Base-by-base conservation (phyloP, 257 asterid genomes). In the Dorcoceras hygrometricum region DNA sequence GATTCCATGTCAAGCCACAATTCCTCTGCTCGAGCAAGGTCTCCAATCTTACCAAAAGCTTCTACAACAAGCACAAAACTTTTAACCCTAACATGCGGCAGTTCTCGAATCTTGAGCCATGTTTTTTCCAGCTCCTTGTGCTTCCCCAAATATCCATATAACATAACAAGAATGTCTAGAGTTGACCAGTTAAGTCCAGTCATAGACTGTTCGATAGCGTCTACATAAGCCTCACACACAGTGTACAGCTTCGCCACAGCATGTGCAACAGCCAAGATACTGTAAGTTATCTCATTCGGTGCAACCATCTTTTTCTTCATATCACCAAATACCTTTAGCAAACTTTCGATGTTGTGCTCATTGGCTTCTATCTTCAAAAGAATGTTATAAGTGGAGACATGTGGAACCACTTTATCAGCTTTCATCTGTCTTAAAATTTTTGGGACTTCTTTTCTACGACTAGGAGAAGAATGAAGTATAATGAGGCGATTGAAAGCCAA, bases 111-210 rank as follows among this genome's bases (percentile, higher is more conserved):
- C 48, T 56, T 23, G 6, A 65, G 55, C 95, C 97, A 93, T 23
- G 79, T 76, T 71, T 80, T 77, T 67, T 81, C 92, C 29, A 93
- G 75, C 70, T 90, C 96, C 22, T 83, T 85, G 62, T 55, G 67
- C 62, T 75, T 88, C 66, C 90, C 80, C 75, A 93, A 63, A 77
- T 78, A 78, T 36, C 97, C 95, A 19, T 83, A 90, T 74, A 88
- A 66, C 70, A 83, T 82, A 71, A 88, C 58, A 51, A 90, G 96
- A 68, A 88, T 87, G 76, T 86, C 94, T 39, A 74, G 59, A 1
- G 97, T 89, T 0, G 97, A 86, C 99, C 99, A 90, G 79, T 93
- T 93, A 34, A 34, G 46, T 50, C 96, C 95, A 4, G 89, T 78
- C 81, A 83, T 79, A 8, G 80, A 82, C 75, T 81, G 78, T 73